Evolutionary conservation across 1,139 yeast genomes (phyloP).

Genomic region (Diutina ranongensis): DNA sequence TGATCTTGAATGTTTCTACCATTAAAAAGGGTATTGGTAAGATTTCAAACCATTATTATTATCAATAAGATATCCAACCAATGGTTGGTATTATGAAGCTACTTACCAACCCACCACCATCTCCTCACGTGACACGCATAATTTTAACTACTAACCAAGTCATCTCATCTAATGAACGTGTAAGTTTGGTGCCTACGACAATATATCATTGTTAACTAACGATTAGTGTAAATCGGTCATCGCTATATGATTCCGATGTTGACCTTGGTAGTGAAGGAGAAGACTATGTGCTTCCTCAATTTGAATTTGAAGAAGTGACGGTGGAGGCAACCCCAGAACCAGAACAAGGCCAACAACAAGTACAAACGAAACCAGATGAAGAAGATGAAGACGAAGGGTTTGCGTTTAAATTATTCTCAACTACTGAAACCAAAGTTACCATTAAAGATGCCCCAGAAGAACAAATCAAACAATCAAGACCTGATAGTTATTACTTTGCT

Average conservation of each 20-base stretch:
- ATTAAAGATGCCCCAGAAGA: background rate
- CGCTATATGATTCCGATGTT: background rate
- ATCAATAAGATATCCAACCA: too few species aligned
- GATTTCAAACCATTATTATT: too few species aligned
- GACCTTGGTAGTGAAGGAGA: background rate
- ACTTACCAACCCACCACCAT: too few species aligned
- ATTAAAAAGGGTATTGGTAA: too few species aligned
- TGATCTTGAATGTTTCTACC: too few species aligned
- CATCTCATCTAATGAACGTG: background rate
- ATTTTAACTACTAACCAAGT: background rate
- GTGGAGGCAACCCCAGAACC: background rate
- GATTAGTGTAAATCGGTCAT: background rate
- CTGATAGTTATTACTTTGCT: background rate
- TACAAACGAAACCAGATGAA: background rate
- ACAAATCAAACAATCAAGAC: background rate
- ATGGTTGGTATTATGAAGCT: too few species aligned
- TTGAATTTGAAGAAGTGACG: slow-evolving; percentile 1
- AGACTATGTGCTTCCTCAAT: background rate
- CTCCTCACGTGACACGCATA: background rate
- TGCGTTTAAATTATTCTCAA: background rate
- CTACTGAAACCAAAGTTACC: background rate
- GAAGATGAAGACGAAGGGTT: background rate
- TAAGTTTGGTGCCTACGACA: background rate
- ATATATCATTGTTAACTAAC: background rate
- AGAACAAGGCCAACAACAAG: background rate